Base-by-base conservation (phyloP, 768 basidiomycete genomes). In the Leccinellum rugosiceps region DNA sequence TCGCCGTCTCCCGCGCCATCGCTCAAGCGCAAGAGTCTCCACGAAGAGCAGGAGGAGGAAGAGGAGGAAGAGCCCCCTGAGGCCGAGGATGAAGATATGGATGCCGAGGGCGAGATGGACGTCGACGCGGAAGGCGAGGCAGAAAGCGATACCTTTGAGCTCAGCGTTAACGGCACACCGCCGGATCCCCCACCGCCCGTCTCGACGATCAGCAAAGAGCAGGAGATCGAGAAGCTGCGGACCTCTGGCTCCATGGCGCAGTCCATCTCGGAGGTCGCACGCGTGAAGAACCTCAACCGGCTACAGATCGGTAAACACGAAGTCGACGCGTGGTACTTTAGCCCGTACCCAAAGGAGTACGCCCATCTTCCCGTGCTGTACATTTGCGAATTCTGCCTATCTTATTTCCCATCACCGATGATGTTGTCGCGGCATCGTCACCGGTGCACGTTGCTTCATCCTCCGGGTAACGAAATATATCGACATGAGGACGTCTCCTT, bases 271-370 rank as follows among this genome's bases (percentile, higher is more conserved):
- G 97, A 99, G 77, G 89, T 99, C 65, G 90, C 96, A 17, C 87
- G 97, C 52, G 97, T 99, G 67, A 98, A 98, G 80, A 99, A 99
- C 72, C 81, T 99, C 64, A 97, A 98, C 73, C 87, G 91, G 57
- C 82, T 99, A 28, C 94, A 96, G 72, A 98, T 99, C 59, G 97
- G 97, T 56, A 86, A 84, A 71, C 88, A 97, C 77, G 93, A 97
- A 75, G 92, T 99, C 64, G 97, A 99, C 65, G 89, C 97, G n/a
- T 99, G 97, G 97, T 99, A 99, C 75, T 98, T 98, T 80, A 94
- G 92, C 67, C 97, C 97, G 23, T 99, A 98, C 76, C 97, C 97
- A 11, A 90, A 92, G 75, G 97, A 98, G 76, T 98, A 92, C 77
- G 94, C 97, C 46, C 92, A 98, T 74, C 84, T 96, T 26, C 94